Evolutionary conservation across 2,329 filamentous ascomycete genomes (phyloP).

Genomic region (Pyrenophora seminiperda): DNA sequence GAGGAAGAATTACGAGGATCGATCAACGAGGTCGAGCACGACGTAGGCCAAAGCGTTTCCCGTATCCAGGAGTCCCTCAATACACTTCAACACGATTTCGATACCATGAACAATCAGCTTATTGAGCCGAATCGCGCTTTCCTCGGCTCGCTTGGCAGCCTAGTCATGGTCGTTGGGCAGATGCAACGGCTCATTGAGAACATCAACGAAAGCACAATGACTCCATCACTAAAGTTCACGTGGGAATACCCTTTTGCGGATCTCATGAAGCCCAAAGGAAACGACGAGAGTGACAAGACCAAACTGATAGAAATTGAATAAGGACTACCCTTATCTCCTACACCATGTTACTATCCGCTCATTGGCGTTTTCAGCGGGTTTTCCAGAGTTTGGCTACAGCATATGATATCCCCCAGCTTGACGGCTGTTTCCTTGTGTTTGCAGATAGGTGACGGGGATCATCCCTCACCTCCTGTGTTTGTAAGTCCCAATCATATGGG

Average conservation of each 20-base stretch:
- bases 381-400: background rate
- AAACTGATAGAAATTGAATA: background rate
- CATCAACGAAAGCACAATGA: conserved; percentile 18
- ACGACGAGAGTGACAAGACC: background rate
- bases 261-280: background rate
- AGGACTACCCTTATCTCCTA: background rate
- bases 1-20: too few species aligned
- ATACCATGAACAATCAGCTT: conserved; percentile 5
- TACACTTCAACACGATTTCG: conserved; percentile 8
- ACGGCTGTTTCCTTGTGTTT: background rate
- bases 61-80: background rate
- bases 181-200: conserved; percentile 13
- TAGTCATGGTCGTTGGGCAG: conserved; percentile 7
- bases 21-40: conserved; percentile 1
- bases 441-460: background rate
- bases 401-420: conserved; percentile 4
- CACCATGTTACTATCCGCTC: background rate
- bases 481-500: background rate
- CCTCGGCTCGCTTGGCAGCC: conserved; percentile 3
- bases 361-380: background rate
- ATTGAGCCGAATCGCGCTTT: conserved; percentile 13
- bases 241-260: conserved; percentile 4
- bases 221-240: conserved; percentile 1
- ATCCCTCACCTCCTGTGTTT: background rate
- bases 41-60: background rate